Conservation (phyloP, 306 rosid genomes). For the Vachellia pachyceras region DNA sequence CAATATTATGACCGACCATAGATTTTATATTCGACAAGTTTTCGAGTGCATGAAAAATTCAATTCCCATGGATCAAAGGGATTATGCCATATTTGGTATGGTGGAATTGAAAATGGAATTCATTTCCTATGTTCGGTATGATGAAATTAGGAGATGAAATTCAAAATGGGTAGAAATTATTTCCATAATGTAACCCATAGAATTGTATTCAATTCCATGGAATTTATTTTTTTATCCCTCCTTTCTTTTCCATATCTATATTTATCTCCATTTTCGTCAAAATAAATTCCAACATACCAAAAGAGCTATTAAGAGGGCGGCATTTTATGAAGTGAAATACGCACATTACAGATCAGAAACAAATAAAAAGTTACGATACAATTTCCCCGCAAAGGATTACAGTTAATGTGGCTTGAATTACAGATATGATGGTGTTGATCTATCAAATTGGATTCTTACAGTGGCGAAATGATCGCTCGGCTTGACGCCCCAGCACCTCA, state of each 20-base stretch:
- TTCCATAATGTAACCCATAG: no score
- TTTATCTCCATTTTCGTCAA: no score
- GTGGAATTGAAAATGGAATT: no score
- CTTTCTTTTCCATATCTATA: no score
- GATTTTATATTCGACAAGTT: neutral
- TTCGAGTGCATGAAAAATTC: neutral
- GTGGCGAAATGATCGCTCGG: conserved; percentile 35
- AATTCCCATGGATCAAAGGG: neutral
- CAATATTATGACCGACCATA: no score
- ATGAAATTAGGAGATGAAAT: no score
- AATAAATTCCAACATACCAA: no score
- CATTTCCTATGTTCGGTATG: no score
- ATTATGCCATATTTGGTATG: no score
- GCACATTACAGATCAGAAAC: conserved; percentile 41
- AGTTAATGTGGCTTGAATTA: conserved; percentile 41
- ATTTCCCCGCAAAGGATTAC: conserved; percentile 43
- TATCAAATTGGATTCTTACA: conserved; percentile 49
- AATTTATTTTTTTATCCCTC: no score
- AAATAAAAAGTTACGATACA: conserved; percentile 38
- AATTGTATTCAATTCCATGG: no score
- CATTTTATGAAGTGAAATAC: conserved; percentile 31
- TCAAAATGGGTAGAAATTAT: no score
- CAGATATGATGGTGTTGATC: conserved; percentile 54
- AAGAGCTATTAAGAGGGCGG: neutral
- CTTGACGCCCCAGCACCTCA: conserved; percentile 35